Percentiles rank a stretch among this genome's conserved stretches.
These are phyloP conservation scores for Scolecobasidium constrictum DNA, from an alignment of 2,329 filamentous ascomycete species.

Conservation along the genomic window DNA sequence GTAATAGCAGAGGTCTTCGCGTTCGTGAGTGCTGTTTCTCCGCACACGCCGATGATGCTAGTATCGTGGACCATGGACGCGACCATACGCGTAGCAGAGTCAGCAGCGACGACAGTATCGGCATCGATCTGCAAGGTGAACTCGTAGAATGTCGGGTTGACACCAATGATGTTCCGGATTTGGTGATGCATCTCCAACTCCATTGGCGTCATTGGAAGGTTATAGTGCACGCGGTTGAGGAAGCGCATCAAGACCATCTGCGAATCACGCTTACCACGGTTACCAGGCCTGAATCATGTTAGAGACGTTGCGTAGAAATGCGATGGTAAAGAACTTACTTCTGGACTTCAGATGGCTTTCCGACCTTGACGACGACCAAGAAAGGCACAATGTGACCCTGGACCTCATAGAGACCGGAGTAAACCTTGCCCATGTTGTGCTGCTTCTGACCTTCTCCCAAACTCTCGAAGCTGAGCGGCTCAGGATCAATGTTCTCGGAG, in stretches of 20 bases:
- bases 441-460: constrained; percentile 93
- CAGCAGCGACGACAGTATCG: constrained; percentile 83
- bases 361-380: constrained; percentile 92
- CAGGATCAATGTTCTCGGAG: constrained; percentile 83
- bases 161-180: constrained; percentile 95
- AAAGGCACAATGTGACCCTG: constrained; percentile 97
- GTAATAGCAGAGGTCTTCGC: constrained; percentile 88
- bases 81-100: constrained; percentile 87
- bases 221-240: constrained; percentile 98
- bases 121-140: constrained; percentile 95
- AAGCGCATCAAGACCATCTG: constrained; percentile 99
- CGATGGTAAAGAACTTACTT: constrained; percentile 20
- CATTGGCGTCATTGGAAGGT: constrained; percentile 86
- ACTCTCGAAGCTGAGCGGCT: constrained; percentile 92
- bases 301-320: not conserved
- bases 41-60: constrained; percentile 84
- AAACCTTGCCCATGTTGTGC: constrained; percentile 99
- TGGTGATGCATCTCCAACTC: constrained; percentile 98
- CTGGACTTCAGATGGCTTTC: constrained; percentile 65
- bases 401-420: constrained; percentile 94
- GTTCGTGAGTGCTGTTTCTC: constrained; percentile 88
- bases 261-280: constrained; percentile 98
- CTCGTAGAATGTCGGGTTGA: constrained; percentile 97
- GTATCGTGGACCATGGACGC: constrained; percentile 86
- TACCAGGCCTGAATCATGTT: constrained; percentile 52